Evolutionary conservation across 768 basidiomycete genomes (phyloP), one percentile per base, ranked within the genome.

Genomic region (Boletus vinaceobasis): DNA sequence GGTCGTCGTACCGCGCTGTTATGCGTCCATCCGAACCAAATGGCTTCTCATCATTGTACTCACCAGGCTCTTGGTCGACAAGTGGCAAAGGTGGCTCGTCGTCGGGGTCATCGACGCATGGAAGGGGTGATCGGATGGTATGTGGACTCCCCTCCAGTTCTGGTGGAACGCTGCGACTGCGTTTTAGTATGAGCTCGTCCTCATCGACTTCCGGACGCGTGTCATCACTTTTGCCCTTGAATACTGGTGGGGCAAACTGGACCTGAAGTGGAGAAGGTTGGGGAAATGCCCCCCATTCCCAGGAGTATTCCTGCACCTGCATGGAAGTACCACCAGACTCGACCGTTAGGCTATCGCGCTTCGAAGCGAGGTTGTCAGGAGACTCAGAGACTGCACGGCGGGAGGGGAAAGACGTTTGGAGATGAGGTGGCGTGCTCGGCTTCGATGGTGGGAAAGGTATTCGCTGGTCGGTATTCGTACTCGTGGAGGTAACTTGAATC

Each of bases 201-300:
- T 68, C 62, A 0, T 69, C 54, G 13, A 49, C 33, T 10, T 62
- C 56, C 6, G 43, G 50, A 37, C 39, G 50, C 14, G n/a, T 31
- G 27, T 55, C 51, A 27, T 66, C 60, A 26, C 35, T 45, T 19
- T 61, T 68, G 7, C 52, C 56, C 46, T 56, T 68, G 38, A 56
- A 43, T 1, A 43, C 14, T 1, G 64, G 52, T 33, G 59, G 43
- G 14, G 61, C 45, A 62, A 86, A 85, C 11, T 79, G 74, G 0
- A 79, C 58, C 50, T 79, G 79, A 61, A 84, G 71, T 1, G 88
- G 87, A 4, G 90, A 89, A 23, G 84, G 87, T 58, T 86, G 87
- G 29, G 92, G 94, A 63, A 95, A 90, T 19, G 81, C 85, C 27
- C 92, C 93, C 93, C 93, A 95, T 61, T 95, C 94, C 93, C 93